phyloP scores from a whole-genome alignment of 768 basidiomycete genomes.

The Phlebiopsis gigantea region DNA sequence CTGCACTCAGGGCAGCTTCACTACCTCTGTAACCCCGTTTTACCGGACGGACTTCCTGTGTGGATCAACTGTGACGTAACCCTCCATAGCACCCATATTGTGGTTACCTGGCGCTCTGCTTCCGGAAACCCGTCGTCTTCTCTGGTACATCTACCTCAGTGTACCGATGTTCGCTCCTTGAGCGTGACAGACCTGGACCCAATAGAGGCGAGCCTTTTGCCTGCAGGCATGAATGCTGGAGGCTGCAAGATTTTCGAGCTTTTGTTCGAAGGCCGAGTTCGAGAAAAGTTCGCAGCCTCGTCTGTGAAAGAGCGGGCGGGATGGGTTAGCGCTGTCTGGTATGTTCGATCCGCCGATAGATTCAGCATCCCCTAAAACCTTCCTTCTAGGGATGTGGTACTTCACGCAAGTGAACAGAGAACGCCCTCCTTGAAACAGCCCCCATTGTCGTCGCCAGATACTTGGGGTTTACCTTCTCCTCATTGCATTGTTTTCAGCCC shows the following conservation, averaged over 20 bases:
- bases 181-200: constrained; percentile 33
- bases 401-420: constrained; percentile 33
- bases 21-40: constrained; percentile 37
- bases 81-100: constrained; percentile 35
- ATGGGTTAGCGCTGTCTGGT: constrained; percentile 79
- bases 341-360: constrained; percentile 15
- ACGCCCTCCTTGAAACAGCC: constrained; percentile 4
- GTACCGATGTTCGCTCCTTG: constrained; percentile 62
- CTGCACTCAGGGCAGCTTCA: constrained; percentile 36
- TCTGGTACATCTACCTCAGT: constrained; percentile 43
- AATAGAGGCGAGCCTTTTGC: constrained; percentile 42
- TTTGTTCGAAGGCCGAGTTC: constrained; percentile 44
- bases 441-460: neutral
- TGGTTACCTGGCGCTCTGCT: constrained; percentile 43
- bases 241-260: constrained; percentile 60
- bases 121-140: constrained; percentile 37
- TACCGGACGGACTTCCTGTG: constrained; percentile 29
- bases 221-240: constrained; percentile 28
- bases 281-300: constrained; percentile 57
- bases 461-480: neutral
- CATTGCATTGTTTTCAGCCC: neutral
- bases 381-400: constrained; percentile 49
- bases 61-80: constrained; percentile 46
- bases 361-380: neutral
- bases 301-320: constrained; percentile 60